phyloP scores from a whole-genome alignment of 352 stramenopile species.

The Phytophthora syringae region DNA sequence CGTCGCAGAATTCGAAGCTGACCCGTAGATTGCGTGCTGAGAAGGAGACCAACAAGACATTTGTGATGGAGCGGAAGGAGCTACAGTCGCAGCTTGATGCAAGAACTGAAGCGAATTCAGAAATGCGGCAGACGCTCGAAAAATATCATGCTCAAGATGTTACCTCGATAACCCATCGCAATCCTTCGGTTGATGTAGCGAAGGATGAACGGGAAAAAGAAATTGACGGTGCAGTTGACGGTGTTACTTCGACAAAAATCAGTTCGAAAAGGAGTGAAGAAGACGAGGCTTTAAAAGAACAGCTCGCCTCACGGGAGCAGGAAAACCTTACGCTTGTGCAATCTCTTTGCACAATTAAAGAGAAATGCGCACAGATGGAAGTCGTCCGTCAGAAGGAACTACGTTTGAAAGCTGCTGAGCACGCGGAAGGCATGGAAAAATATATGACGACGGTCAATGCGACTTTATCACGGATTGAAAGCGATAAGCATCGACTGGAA shows the following conservation, averaged over 20 bases:
- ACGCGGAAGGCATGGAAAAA: slow-evolving; percentile 32
- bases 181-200: neutral
- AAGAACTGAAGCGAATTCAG: slow-evolving; percentile 23
- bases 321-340: slow-evolving; percentile 56
- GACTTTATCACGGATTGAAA: slow-evolving; percentile 39
- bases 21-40: slow-evolving; percentile 27
- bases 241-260: neutral
- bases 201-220: neutral
- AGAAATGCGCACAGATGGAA: slow-evolving; percentile 39
- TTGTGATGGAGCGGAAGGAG: slow-evolving; percentile 28
- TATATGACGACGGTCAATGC: slow-evolving; percentile 44
- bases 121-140: slow-evolving; percentile 18
- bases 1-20: slow-evolving; percentile 40
- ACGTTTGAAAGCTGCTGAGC: slow-evolving; percentile 29
- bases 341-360: slow-evolving; percentile 47
- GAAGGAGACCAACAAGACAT: slow-evolving; percentile 28
- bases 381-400: slow-evolving; percentile 22
- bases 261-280: neutral
- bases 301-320: slow-evolving; percentile 42
- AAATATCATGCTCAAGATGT: slow-evolving; percentile 12
- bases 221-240: neutral
- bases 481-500: slow-evolving; percentile 26
- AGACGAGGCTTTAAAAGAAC: slow-evolving; percentile 22
- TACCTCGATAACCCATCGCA: neutral
- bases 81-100: slow-evolving; percentile 31